Evolutionary conservation across 108 stramenopile genomes (phyloP).

Genomic region (Conticribra guillardii): DNA sequence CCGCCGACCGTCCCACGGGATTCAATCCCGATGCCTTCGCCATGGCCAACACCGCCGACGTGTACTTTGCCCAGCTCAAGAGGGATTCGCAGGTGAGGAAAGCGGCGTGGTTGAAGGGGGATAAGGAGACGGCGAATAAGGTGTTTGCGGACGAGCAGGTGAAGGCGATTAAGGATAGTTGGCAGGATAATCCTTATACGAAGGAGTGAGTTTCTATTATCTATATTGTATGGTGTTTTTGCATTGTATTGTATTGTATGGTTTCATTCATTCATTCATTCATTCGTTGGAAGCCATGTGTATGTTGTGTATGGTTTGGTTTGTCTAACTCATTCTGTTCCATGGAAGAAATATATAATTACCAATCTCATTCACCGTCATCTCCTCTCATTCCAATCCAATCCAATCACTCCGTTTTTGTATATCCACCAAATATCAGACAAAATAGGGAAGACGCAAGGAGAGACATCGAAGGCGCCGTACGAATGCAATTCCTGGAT

Average conservation of each 20-base stretch:
- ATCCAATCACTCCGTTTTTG: not conserved
- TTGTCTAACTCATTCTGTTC: too few species aligned
- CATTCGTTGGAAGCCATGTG: too few species aligned
- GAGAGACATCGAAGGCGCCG: constrained; percentile 9
- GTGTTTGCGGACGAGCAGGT: constrained; percentile 71
- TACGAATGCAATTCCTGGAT: constrained; percentile 7
- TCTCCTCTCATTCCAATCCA: not conserved
- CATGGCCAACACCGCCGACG: constrained; percentile 80
- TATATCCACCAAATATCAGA: not conserved
- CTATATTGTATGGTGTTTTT: not conserved
- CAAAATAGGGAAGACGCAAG: constrained; percentile 8
- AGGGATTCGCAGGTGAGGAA: constrained; percentile 79
- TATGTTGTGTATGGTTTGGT: too few species aligned
- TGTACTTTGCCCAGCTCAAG: constrained; percentile 89
- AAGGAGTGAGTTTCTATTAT: constrained; percentile 35
- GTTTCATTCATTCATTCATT: too few species aligned
- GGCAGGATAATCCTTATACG: constrained; percentile 74
- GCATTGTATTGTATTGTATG: not conserved
- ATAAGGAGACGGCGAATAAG: constrained; percentile 62
- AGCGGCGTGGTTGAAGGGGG: constrained; percentile 60
- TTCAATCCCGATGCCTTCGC: constrained; percentile 72
- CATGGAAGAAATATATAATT: too few species aligned
- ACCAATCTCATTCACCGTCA: not conserved
- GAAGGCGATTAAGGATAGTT: constrained; percentile 45
- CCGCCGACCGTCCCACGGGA: constrained; percentile 45